Base-by-base conservation (phyloP, 2,329 filamentous ascomycete species). In the Microcyclospora tardicrescens region DNA sequence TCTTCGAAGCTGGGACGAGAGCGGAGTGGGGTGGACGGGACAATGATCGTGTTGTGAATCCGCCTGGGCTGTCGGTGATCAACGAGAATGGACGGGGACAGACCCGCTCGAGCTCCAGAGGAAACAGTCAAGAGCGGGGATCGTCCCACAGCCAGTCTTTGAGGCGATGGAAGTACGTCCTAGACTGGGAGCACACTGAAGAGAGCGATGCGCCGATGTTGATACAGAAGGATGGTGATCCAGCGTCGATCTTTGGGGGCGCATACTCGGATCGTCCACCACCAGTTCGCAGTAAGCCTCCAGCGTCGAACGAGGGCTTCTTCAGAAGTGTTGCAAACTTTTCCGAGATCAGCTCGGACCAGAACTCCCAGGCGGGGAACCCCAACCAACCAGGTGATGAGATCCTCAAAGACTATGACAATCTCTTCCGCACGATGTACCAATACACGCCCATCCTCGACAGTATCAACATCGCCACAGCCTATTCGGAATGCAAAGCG, bases 361-460 rank as follows among this genome's bases (percentile, higher is more conserved):
- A 52, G 19, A 37, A 46, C 61, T 55, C 73, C 70, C 50, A 48
- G 33, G 48, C 59, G 2, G 53, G 54, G 16, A 45, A 50, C 2
- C 43, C 49, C 11, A 70, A 75, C 34, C 75, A 84, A 38, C 68
- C 67, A 13, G 63, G 68, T 33, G 71, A 84, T 52, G 84, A 93
- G 47, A 72, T 86, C 15, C 71, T 95, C 34, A 83, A 84, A 50
- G 84, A 95, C 64, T 95, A 96, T 61, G 86, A 94, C 59, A 95
- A 95, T 59, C 72, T 96, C 15, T 93, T 96, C 59, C 83, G 87
- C 52, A 81, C 91, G 45, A 94, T 95, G 67, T 96, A 96, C 69
- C 94, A 95, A 60, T 84, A 93, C 58, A 68, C 85, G 0, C 89
- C 89, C 0, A 57, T 77, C 0, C 72, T 96, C 27, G 87, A 94